A percentile compares a stretch with the other conserved stretches of the same genome.
Conservation (phyloP, 352 stramenopile species). For the Phytophthora sp. region DNA sequence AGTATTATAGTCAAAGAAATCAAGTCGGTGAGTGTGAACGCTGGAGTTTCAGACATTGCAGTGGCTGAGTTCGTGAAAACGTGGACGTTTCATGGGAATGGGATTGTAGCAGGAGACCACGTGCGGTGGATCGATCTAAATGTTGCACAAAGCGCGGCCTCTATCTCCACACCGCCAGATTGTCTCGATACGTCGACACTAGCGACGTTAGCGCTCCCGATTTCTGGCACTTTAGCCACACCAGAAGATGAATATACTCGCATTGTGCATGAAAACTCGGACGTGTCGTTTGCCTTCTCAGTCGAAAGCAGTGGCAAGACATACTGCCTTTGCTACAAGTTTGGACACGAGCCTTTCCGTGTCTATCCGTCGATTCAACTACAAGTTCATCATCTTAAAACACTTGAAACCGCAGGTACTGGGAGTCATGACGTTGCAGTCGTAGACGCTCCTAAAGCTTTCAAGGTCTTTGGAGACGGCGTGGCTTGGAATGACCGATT, state of each 20-base stretch:
- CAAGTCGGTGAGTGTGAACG: conserved; percentile 30
- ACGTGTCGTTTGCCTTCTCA: conserved; percentile 45
- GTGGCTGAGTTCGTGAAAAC: conserved; percentile 60
- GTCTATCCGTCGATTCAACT: conserved; percentile 54
- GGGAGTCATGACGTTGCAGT: conserved; percentile 54
- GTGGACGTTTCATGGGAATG: conserved; percentile 55
- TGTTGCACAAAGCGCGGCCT: conserved; percentile 40
- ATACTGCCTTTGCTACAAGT: conserved; percentile 75
- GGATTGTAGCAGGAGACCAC: conserved; percentile 47
- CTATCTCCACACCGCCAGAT: conserved; percentile 31
- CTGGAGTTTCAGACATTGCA: conserved; percentile 45
- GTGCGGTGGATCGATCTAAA: conserved; percentile 61
- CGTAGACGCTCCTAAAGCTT: conserved; percentile 55
- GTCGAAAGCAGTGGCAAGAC: conserved; percentile 48
- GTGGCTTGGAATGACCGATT: conserved; percentile 59
- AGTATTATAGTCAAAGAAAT: conserved; percentile 67
- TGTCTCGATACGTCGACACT: conserved; percentile 48
- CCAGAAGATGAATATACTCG: conserved; percentile 59
- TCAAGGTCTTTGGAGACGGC: conserved; percentile 58
- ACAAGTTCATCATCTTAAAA: conserved; percentile 52
- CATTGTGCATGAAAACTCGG: conserved; percentile 18
- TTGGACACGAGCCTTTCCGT: conserved; percentile 65
- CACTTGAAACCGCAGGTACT: conserved; percentile 31
- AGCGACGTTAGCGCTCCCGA: conserved; percentile 34
- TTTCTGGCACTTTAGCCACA: conserved; percentile 16